Evolutionary conservation across 202 grass and related monocot genomes (phyloP), one percentile per base, ranked within the genome.

Genomic region (Schoenoplectus triqueter): DNA sequence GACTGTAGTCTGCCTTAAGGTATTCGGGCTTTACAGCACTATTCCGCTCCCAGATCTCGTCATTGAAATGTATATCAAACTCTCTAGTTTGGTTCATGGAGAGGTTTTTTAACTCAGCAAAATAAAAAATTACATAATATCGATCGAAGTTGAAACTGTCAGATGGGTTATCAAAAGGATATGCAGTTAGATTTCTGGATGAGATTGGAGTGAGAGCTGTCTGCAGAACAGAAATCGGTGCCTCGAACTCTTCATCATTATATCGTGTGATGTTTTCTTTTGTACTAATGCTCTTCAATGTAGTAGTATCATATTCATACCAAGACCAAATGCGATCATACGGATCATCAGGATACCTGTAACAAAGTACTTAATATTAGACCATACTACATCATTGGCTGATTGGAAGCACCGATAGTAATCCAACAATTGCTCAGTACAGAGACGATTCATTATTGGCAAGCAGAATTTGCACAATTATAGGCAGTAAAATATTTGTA

Each of bases 191-290:
- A 63, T 81, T 81, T 1, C 13, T 7, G 39, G 78, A 64, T 63
- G 54, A 64, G 19, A 42, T 65, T 0, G 86, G 87, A n/a, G 8
- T 74, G 22, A 84, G 8, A 15, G 91, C 89, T 6, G 91, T 93
- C 64, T 90, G 86, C 83, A 93, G 80, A 73, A 93, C 91, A 39
- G 69, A 74, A 0, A 67, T 66, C 5, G 94, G 92, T 5, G 55
- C 85, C 10, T 89, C 66, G 56, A 87, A 89, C 0, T 0, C 0
- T 9, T 81, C n/a, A 7, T 2, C 2, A 65, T 2, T 2, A 7
- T 1, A 22, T 9, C 19, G 6, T 31, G 9, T 9, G 7, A 65
- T 65, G 5, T 21, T 64, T 64, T 64, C 19, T 67, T 2, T 61
- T 41, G 65, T 67, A 10, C 13, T 67, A 31, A 61, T 61, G 59